Evolutionary conservation across 208 protist genomes (phyloP).

Genomic region (Pavlovales sp.): DNA sequence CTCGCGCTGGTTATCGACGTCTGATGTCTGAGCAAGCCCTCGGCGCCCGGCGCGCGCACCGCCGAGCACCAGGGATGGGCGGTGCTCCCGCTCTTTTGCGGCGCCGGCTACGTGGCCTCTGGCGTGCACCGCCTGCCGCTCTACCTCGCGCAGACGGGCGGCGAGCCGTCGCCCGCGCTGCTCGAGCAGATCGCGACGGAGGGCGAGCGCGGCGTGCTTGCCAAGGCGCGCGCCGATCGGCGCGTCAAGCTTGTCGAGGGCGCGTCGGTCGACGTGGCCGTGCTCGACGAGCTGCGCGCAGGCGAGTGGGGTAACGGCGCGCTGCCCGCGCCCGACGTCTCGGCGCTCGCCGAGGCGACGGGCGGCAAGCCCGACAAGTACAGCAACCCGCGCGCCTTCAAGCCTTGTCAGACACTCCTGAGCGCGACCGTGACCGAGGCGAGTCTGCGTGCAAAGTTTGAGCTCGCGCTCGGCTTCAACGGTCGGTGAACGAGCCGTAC

Average conservation of each 20-base stretch:
- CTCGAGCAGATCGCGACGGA: not conserved
- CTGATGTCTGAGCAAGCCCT: not conserved
- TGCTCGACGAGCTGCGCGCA: not conserved
- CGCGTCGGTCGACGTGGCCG: not conserved
- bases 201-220: not conserved
- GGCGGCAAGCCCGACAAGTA: not conserved
- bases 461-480: no score
- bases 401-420: no score
- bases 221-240: not conserved
- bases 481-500: no score
- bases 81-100: not conserved
- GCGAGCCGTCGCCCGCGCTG: not conserved
- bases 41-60: no score
- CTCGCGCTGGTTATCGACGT: not conserved
- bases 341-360: not conserved
- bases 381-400: no score
- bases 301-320: not conserved
- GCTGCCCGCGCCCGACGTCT: not conserved
- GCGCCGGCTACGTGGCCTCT: not conserved
- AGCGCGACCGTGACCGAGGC: no score
- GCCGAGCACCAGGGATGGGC: not conserved
- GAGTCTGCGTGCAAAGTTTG: no score
- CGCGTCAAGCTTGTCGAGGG: not conserved
- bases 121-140: not conserved
- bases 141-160: not conserved